Conservation (phyloP, 306 rosid genomes). For the Vigna mungo region DNA sequence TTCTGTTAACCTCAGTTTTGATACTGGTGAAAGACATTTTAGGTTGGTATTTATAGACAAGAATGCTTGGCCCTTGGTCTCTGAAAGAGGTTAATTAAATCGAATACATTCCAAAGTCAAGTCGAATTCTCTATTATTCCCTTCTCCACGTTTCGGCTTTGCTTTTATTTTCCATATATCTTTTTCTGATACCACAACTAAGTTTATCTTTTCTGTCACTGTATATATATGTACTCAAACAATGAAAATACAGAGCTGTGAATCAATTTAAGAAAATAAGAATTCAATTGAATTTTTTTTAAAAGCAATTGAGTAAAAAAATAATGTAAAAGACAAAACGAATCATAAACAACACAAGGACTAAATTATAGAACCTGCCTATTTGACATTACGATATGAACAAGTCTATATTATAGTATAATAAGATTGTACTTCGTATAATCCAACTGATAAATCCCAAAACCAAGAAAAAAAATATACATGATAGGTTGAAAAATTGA, state of each 20-base stretch:
- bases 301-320: too few species aligned
- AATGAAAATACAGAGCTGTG: not conserved
- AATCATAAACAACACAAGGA: too few species aligned
- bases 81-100: not conserved
- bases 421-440: not conserved
- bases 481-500: not conserved
- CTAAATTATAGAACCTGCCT: too few species aligned
- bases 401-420: too few species aligned
- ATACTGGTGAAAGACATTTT: not conserved
- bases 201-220: constrained; percentile 12
- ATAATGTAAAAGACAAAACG: too few species aligned
- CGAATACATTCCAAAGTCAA: constrained; percentile 18
- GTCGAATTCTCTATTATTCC: constrained; percentile 27
- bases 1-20: constrained; percentile 4
- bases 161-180: constrained; percentile 29
- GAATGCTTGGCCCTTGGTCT: constrained; percentile 34
- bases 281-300: too few species aligned
- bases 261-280: not conserved
- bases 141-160: constrained; percentile 22
- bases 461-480: not conserved
- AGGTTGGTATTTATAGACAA: constrained; percentile 42
- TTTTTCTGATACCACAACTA: constrained; percentile 11
- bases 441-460: not conserved
- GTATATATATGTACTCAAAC: not conserved
- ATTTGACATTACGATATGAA: too few species aligned